Evolutionary conservation across 2,329 filamentous ascomycete species (phyloP).

Genomic region (Trichophyton benhamiae): DNA sequence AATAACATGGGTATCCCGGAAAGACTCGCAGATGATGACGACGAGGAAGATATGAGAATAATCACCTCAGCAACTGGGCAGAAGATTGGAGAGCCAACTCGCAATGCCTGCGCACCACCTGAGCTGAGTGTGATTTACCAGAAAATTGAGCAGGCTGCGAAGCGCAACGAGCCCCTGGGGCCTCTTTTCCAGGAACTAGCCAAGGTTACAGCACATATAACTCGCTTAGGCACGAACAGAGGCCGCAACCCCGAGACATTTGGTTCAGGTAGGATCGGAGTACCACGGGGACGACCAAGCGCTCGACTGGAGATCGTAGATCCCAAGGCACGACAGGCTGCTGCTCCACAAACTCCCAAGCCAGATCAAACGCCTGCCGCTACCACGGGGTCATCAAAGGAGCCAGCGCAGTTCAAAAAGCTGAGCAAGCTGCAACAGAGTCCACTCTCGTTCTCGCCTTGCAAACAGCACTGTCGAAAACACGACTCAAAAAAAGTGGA

Average conservation of each 20-base stretch:
- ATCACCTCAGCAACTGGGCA: not conserved
- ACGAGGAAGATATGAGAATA: conserved; percentile 1
- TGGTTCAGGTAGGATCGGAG: not conserved
- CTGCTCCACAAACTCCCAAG: not conserved
- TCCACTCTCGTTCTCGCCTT: conserved; percentile 17
- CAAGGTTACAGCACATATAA: conserved; percentile 11
- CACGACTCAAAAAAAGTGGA: conserved; percentile 18
- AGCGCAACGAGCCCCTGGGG: conserved; percentile 19
- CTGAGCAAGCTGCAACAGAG: not conserved
- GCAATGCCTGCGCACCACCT: conserved; percentile 7
- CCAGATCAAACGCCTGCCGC: not conserved
- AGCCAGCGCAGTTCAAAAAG: not conserved
- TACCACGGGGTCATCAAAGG: not conserved
- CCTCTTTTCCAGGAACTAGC: conserved; percentile 20
- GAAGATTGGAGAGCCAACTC: not conserved
- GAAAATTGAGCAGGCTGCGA: conserved; percentile 22
- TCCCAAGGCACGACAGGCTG: not conserved
- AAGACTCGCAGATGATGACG: not conserved
- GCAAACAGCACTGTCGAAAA: conserved; percentile 14
- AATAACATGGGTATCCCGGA: not conserved
- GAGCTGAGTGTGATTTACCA: conserved; percentile 21
- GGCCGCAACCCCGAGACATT: not conserved
- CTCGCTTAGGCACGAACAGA: not conserved
- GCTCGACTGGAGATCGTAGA: not conserved
- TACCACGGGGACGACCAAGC: not conserved